Conservation (phyloP, 768 basidiomycete species). For the Antrodiella citrinella region DNA sequence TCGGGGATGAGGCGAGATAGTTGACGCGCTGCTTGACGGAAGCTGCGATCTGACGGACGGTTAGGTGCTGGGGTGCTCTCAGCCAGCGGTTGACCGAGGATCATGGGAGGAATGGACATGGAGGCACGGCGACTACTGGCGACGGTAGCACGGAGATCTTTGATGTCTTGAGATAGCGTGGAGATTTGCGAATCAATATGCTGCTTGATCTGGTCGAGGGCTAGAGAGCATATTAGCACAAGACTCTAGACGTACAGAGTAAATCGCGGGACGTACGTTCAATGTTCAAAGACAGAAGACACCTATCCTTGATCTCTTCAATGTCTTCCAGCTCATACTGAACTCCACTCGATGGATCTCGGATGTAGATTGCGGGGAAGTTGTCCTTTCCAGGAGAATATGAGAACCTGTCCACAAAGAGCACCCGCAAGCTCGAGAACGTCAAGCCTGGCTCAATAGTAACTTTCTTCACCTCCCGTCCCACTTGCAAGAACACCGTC, state of each 20-base stretch:
- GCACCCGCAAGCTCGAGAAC: constrained; percentile 66
- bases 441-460: constrained; percentile 61
- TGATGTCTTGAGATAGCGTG: constrained; percentile 76
- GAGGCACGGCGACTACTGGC: constrained; percentile 46
- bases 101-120: constrained; percentile 35
- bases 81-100: constrained; percentile 43
- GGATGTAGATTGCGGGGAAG: constrained; percentile 93
- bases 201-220: constrained; percentile 96
- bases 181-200: constrained; percentile 94
- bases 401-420: constrained; percentile 93
- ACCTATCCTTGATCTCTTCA: constrained; percentile 84
- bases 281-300: constrained; percentile 86
- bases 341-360: constrained; percentile 86
- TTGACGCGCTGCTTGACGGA: constrained; percentile 64
- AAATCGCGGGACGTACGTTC: constrained; percentile 83
- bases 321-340: constrained; percentile 95
- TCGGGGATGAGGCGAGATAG: constrained; percentile 63
- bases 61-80: constrained; percentile 57
- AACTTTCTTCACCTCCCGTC: constrained; percentile 85
- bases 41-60: constrained; percentile 70
- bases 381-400: constrained; percentile 91
- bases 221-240: constrained; percentile 37
- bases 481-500: constrained; percentile 82
- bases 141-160: constrained; percentile 73
- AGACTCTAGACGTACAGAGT: constrained; percentile 2